Evolutionary conservation across 371 early-diverging fungal species (phyloP).

Genomic region (Rhizopus arrhizus): DNA sequence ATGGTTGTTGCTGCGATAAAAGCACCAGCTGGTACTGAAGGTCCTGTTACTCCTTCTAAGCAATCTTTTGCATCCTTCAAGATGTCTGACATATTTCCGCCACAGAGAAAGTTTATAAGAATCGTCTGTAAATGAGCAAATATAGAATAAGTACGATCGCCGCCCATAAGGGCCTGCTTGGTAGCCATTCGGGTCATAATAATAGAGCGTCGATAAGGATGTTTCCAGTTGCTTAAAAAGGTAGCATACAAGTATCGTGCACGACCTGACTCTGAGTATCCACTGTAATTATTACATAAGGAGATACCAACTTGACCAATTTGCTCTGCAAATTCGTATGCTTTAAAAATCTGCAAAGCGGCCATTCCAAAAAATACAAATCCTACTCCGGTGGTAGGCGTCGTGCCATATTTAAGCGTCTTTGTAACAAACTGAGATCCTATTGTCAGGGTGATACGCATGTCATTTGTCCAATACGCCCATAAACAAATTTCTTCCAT

Average conservation of each 20-base stretch:
- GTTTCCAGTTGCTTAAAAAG: conserved; percentile 43
- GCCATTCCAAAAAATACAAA: conserved; percentile 52
- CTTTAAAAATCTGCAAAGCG: conserved; percentile 42
- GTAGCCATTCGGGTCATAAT: conserved; percentile 42
- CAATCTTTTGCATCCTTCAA: conserved; percentile 43
- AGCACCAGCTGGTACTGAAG: conserved; percentile 32
- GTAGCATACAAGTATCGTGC: conserved; percentile 41
- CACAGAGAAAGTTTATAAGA: conserved; percentile 32
- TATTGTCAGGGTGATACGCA: conserved; percentile 35
- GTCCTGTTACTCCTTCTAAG: conserved; percentile 32
- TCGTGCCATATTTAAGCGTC: conserved; percentile 42
- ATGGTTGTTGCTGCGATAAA: conserved; percentile 32
- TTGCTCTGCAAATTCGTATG: conserved; percentile 46
- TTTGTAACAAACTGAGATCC: conserved; percentile 35
- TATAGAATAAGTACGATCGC: conserved; percentile 46
- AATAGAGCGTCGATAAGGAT: conserved; percentile 40
- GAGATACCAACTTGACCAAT: conserved; percentile 46
- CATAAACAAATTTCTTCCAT: conserved; percentile 51
- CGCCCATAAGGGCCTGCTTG: conserved; percentile 46
- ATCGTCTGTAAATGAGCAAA: conserved; percentile 45
- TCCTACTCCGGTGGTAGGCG: conserved; percentile 49
- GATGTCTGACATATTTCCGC: conserved; percentile 40
- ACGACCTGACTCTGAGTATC: conserved; percentile 45
- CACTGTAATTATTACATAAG: conserved; percentile 44
- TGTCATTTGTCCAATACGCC: conserved; percentile 46